phyloP scores from a whole-genome alignment of 169 alveolate species.

The Cryptosporidium xiaoi region DNA sequence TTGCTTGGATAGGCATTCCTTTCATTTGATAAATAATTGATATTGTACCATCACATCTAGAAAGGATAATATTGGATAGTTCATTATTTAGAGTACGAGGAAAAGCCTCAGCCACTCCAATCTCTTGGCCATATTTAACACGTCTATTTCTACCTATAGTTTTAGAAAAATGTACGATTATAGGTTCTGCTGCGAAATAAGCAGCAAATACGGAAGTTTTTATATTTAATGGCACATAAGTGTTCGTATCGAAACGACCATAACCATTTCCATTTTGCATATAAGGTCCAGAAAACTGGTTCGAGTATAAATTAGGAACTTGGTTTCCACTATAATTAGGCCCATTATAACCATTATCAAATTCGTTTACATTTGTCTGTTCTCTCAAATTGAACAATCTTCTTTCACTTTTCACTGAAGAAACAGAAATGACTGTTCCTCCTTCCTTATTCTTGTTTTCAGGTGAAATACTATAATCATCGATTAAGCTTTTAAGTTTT shows the following conservation, averaged over 20 bases:
- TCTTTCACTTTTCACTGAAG: not conserved
- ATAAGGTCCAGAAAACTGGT: no score
- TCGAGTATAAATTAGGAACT: no score
- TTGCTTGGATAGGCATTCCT: conserved; percentile 68
- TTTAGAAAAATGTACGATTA: conserved; percentile 56
- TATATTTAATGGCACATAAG: conserved; percentile 46
- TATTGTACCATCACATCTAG: conserved; percentile 74
- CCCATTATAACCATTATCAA: conserved; percentile 2
- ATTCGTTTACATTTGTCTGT: not conserved
- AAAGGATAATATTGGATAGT: conserved; percentile 23
- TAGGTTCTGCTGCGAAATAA: conserved; percentile 65
- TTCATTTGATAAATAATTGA: conserved; percentile 62
- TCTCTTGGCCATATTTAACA: conserved; percentile 71
- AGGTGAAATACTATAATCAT: not conserved
- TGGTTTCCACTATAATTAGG: conserved; percentile 1
- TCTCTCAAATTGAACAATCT: conserved; percentile 12
- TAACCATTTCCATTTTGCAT: no score
- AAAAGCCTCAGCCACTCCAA: conserved; percentile 39
- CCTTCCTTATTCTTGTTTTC: not conserved
- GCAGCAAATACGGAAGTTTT: conserved; percentile 69
- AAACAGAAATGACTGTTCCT: not conserved
- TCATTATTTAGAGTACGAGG: conserved; percentile 34
- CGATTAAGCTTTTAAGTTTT: not conserved
- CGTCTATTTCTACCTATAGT: conserved; percentile 63
- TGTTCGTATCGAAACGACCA: not conserved